phyloP scores from a whole-genome alignment of 768 basidiomycete species.

The Boletus sensibilis region DNA sequence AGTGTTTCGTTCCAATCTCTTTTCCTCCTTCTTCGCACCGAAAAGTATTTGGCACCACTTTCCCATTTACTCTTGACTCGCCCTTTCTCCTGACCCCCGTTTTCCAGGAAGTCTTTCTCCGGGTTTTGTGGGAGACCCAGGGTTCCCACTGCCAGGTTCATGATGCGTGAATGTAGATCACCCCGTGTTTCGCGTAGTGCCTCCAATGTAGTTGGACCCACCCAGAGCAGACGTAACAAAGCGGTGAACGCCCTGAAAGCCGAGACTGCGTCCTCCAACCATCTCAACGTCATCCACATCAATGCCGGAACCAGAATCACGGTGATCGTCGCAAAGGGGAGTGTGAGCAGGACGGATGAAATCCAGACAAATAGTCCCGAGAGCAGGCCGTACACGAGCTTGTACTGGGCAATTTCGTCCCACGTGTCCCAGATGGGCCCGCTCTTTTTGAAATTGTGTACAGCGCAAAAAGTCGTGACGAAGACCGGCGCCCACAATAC shows the following conservation, averaged over 20 bases:
- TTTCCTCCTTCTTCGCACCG: conserved; percentile 72
- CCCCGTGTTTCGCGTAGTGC: conserved; percentile 52
- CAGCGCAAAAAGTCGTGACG: conserved; percentile 63
- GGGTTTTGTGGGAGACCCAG: conserved; percentile 69
- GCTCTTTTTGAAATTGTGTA: conserved; percentile 73
- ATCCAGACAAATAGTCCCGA: conserved; percentile 73
- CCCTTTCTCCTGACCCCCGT: conserved; percentile 69
- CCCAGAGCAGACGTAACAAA: conserved; percentile 58
- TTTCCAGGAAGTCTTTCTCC: conserved; percentile 58
- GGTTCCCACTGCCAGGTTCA: conserved; percentile 55
- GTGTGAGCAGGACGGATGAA: conserved; percentile 50
- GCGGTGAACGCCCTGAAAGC: conserved; percentile 72
- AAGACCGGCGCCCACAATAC: conserved; percentile 84
- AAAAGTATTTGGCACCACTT: conserved; percentile 73
- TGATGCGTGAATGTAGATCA: conserved; percentile 62
- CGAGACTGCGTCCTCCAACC: conserved; percentile 82
- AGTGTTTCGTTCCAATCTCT: conserved; percentile 90
- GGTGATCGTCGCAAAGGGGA: conserved; percentile 60
- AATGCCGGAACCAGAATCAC: conserved; percentile 59
- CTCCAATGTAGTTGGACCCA: conserved; percentile 58
- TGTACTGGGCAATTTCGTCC: conserved; percentile 90
- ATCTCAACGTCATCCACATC: conserved; percentile 91
- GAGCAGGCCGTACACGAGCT: conserved; percentile 77
- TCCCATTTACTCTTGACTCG: conserved; percentile 66
- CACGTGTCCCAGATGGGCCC: conserved; percentile 84